phyloP scores from a whole-genome alignment of 208 protist species.

The Leishmania braziliensis region DNA sequence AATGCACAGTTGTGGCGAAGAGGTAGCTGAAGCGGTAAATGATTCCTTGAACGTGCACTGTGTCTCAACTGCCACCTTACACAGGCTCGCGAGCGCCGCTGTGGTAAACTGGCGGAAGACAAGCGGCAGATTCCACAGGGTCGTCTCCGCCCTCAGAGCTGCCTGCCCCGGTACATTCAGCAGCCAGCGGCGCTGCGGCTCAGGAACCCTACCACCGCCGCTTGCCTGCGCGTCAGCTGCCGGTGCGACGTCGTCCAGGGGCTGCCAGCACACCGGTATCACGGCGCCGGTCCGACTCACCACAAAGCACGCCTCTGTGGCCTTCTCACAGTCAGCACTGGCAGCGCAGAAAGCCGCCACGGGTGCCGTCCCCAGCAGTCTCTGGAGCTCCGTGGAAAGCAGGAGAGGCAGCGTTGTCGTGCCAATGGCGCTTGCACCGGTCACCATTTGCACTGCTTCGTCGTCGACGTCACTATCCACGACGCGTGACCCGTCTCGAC shows the following conservation, averaged over 20 bases:
- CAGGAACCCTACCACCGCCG: not conserved
- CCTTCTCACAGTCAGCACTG: not conserved
- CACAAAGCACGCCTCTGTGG: not conserved
- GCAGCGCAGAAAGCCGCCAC: not conserved
- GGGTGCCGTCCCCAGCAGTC: slow-evolving; percentile 4
- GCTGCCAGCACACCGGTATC: slow-evolving; percentile 13
- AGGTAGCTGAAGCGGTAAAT: not conserved
- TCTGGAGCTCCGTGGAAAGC: slow-evolving; percentile 4
- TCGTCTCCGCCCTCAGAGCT: not conserved
- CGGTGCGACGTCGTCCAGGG: not conserved
- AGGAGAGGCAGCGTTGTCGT: not conserved
- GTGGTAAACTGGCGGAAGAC: slow-evolving; percentile 37
- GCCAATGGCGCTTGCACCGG: not conserved
- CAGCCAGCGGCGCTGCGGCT: slow-evolving; percentile 1
- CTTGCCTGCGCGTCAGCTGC: not conserved
- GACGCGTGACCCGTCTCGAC: not conserved
- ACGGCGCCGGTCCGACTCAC: slow-evolving; percentile 16
- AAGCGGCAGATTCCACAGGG: slow-evolving; percentile 30
- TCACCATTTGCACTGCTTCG: not conserved
- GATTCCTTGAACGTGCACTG: not conserved
- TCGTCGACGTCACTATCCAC: slow-evolving; percentile 10
- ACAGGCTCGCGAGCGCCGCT: slow-evolving; percentile 20
- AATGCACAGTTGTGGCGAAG: slow-evolving; percentile 6
- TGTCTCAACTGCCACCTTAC: slow-evolving; percentile 15
- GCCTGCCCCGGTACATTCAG: not conserved